Percentiles rank a stretch among this genome's conserved stretches.
Evolutionary conservation across 495 filamentous ascomycete species (phyloP).

Genomic region (Daldinia childiae): DNA sequence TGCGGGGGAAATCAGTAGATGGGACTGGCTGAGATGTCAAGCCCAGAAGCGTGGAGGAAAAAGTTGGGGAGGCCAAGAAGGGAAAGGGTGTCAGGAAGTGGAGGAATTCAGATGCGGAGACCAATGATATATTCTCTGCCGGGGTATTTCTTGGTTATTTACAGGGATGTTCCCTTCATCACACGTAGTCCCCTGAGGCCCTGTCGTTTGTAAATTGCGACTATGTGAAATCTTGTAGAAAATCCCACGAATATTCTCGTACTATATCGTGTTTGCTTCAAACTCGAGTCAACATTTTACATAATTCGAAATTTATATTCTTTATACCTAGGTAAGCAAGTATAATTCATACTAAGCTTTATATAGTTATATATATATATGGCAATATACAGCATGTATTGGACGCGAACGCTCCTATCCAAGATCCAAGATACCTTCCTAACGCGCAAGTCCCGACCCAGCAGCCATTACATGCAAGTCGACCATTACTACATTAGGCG

Average conservation of each 20-base stretch:
- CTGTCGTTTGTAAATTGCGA: neutral
- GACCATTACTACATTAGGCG: conserved; percentile 30
- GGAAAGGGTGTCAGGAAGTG: conserved; percentile 4
- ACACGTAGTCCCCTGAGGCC: neutral
- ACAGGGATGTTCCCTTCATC: neutral
- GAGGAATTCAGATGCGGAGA: conserved; percentile 35
- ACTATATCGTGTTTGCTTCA: neutral
- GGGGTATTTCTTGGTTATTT: neutral
- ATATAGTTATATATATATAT: neutral
- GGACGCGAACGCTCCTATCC: neutral
- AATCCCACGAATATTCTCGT: neutral
- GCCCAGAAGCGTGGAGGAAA: conserved; percentile 6
- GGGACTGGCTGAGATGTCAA: conserved; percentile 8
- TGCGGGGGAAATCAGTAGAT: conserved; percentile 35
- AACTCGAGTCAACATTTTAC: neutral
- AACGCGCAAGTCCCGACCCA: conserved; percentile 18
- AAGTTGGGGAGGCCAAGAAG: conserved; percentile 34
- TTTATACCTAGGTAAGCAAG: too few relatives aligned
- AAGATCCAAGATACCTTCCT: conserved; percentile 1
- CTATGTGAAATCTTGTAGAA: neutral
- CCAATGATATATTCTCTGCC: conserved; percentile 30
- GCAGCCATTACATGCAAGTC: conserved; percentile 20
- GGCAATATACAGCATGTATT: neutral
- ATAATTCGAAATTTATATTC: neutral
- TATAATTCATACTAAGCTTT: neutral